These are phyloP conservation scores for Aspergillus unguis DNA, from an alignment of 2,329 filamentous ascomycete species.

Conservation along the genomic window DNA sequence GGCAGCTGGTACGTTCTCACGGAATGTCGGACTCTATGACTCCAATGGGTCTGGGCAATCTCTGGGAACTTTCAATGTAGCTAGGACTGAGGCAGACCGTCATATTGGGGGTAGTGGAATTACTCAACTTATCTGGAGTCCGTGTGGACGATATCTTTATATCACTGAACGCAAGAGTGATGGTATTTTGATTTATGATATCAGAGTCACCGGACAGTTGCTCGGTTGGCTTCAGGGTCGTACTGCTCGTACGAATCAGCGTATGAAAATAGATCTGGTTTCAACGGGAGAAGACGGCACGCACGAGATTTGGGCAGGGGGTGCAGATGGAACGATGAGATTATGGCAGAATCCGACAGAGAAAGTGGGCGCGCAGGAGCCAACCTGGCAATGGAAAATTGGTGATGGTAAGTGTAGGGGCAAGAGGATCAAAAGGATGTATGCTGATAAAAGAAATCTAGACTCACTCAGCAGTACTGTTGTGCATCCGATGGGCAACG, in stretches of 20 bases:
- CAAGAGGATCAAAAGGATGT: background rate
- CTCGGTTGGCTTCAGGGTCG: constrained; percentile 51
- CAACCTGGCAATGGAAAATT: constrained; percentile 43
- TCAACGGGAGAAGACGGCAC: constrained; percentile 30
- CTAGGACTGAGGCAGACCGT: constrained; percentile 36
- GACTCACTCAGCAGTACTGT: constrained; percentile 46
- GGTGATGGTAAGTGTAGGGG: constrained; percentile 42
- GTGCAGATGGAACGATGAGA: constrained; percentile 53
- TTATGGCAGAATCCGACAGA: constrained; percentile 49
- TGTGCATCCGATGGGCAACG: constrained; percentile 46
- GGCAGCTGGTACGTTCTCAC: constrained; percentile 57
- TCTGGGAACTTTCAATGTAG: constrained; percentile 51
- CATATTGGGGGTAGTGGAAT: constrained; percentile 52
- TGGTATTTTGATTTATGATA: constrained; percentile 57
- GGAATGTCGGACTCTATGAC: constrained; percentile 57
- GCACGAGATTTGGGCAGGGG: constrained; percentile 59
- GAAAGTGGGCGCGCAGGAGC: constrained; percentile 39
- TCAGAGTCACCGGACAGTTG: constrained; percentile 51
- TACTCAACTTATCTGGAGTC: constrained; percentile 56
- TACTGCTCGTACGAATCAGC: constrained; percentile 51
- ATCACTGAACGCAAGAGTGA: constrained; percentile 57
- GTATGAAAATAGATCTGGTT: constrained; percentile 54
- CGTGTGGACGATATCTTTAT: constrained; percentile 57
- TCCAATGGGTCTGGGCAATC: constrained; percentile 48
- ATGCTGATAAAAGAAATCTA: constrained; percentile 17